Percentiles rank a stretch among this genome's conserved stretches.
These are phyloP conservation scores for Alternaria metachromatica DNA, from an alignment of 2,329 filamentous ascomycete species.

Conservation along the genomic window DNA sequence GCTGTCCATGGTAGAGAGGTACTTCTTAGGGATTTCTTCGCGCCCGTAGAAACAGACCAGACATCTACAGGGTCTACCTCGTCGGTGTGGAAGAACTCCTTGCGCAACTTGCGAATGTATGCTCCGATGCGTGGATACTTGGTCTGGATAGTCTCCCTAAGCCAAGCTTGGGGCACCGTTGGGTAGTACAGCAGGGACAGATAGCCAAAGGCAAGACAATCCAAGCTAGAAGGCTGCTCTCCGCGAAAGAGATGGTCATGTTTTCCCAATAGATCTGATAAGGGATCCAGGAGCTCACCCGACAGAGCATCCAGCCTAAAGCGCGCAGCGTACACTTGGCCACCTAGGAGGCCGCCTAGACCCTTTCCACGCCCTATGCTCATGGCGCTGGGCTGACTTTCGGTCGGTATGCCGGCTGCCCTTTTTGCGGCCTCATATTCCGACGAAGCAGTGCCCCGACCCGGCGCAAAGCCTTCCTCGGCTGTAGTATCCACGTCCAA, in stretches of 20 bases:
- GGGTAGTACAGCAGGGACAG: slow-evolving; percentile 74
- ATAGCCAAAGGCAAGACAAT: slow-evolving; percentile 83
- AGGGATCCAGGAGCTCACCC: slow-evolving; percentile 70
- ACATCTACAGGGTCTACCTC: slow-evolving; percentile 31
- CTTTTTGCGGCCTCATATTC: slow-evolving; percentile 48
- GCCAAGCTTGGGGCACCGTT: slow-evolving; percentile 67
- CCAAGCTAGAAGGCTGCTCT: slow-evolving; percentile 66
- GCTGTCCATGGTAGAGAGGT: slow-evolving; percentile 35
- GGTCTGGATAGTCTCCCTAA: slow-evolving; percentile 62
- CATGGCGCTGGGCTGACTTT: slow-evolving; percentile 50
- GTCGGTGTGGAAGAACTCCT: slow-evolving; percentile 31
- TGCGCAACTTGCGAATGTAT: slow-evolving; percentile 49
- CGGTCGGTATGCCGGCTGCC: slow-evolving; percentile 44
- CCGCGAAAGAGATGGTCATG: slow-evolving; percentile 64
- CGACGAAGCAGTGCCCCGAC: slow-evolving; percentile 37
- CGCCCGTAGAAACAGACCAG: slow-evolving; percentile 34
- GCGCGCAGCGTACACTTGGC: slow-evolving; percentile 71
- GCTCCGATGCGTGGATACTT: slow-evolving; percentile 52
- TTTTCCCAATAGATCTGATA: slow-evolving; percentile 67
- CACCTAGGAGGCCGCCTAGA: slow-evolving; percentile 66
- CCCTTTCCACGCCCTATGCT: slow-evolving; percentile 64
- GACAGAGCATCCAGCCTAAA: slow-evolving; percentile 80
- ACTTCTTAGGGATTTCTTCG: slow-evolving; percentile 1
- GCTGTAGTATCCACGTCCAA: slow-evolving; percentile 54
- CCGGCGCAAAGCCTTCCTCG: slow-evolving; percentile 42